These are phyloP conservation scores for Solanum lignicaule DNA, from an alignment of 257 asterid species.

Conservation along the genomic window DNA sequence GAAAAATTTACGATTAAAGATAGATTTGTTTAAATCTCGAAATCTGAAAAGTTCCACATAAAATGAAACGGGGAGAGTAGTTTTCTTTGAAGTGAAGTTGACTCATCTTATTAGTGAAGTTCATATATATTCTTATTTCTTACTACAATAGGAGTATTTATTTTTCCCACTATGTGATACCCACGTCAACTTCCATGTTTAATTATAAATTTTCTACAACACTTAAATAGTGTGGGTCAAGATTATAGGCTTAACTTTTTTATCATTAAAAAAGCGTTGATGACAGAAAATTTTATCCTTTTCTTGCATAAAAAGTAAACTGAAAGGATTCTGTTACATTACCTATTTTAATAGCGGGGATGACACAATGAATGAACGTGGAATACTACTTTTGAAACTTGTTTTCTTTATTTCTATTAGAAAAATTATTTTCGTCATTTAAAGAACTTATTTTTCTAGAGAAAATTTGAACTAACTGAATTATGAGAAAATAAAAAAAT, in stretches of 20 bases:
- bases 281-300: background rate
- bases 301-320: background rate
- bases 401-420: too few relatives aligned
- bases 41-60: too few relatives aligned
- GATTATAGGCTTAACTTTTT: background rate
- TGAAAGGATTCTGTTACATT: background rate
- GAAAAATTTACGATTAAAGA: too few relatives aligned
- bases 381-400: too few relatives aligned
- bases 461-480: too few relatives aligned
- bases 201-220: background rate
- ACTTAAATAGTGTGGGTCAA: background rate
- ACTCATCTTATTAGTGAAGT: background rate
- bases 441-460: fast-evolving
- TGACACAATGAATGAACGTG: background rate
- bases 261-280: background rate
- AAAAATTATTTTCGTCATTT: too few relatives aligned
- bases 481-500: too few relatives aligned
- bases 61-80: too few relatives aligned
- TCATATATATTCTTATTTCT: background rate
- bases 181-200: background rate
- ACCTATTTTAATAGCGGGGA: background rate
- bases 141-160: background rate
- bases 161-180: background rate
- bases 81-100: background rate
- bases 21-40: too few relatives aligned